Evolutionary conservation across 2,329 filamentous ascomycete species (phyloP), one percentile per base, ranked within the genome.

Genomic region (Xylariaceae sp.): DNA sequence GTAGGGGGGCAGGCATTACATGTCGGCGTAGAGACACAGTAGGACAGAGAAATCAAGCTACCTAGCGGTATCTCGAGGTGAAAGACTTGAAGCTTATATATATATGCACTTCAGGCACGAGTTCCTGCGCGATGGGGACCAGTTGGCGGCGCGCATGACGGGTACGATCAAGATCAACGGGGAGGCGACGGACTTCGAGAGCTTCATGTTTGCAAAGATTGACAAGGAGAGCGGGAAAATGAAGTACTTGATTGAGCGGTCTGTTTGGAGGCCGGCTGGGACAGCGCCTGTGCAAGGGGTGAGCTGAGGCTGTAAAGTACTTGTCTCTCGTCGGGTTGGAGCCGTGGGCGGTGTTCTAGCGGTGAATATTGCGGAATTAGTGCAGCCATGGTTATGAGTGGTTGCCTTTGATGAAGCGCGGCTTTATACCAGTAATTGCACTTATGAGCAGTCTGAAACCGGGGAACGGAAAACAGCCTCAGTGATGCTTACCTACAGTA

Each of bases 81-180:
- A n/a, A n/a, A n/a, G n/a, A n/a, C n/a, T n/a, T n/a, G n/a, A n/a
- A n/a, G n/a, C n/a, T n/a, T n/a, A n/a, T n/a, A n/a, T n/a, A n/a
- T n/a, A n/a, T 3, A 28, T n/a, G 15, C 19, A 34, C 34, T n/a
- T 8, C 26, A 62, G 57, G 2, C 39, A 54, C 9, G 49, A 57
- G 36, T 62, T 62, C 30, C 54, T 60, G 15, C 58, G 57, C 12
- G 55, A 61, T 32, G 57, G 53, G n/a, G 44, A 60, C 37, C 51
- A 52, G 40, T 29, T 62, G 11, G 57, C 59, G 9, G 60, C 59
- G 6, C 55, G 49, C 12, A 57, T 62, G 52, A 57, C 50, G 2
- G 58, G 59, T 3, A 55, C 45, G 6, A 54, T 60, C 32, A 60
- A 60, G 33, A 43, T 59, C 3, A 48, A 55, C 1, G 56, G 57